Conservation (phyloP, 75 land plant genomes). For the Pseudotsuga menziesii region DNA sequence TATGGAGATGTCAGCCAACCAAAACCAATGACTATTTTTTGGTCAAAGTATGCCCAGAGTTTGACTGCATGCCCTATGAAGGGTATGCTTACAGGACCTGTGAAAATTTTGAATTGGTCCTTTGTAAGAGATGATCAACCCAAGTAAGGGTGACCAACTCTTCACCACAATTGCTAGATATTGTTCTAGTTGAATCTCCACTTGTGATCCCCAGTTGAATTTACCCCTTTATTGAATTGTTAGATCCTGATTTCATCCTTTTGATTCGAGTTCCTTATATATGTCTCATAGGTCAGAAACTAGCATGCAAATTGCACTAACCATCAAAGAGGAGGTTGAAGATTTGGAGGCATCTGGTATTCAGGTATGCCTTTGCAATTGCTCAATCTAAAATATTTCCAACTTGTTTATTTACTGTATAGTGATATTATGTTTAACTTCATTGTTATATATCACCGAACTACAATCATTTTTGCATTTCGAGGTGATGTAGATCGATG, state of each 20-base stretch:
- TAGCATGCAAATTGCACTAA: conserved; percentile 77
- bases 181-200: not conserved
- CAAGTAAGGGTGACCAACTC: conserved; percentile 23
- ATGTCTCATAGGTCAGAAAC: conserved; percentile 35
- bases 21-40: conserved; percentile 86
- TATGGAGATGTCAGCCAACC: conserved; percentile 94
- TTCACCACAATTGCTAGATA: not conserved
- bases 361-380: conserved; percentile 16
- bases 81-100: conserved; percentile 95
- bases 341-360: conserved; percentile 68
- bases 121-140: conserved; percentile 90
- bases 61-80: conserved; percentile 82
- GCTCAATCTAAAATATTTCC: not conserved
- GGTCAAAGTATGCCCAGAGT: conserved; percentile 79
- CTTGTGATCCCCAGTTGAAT: not conserved
- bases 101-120: conserved; percentile 90
- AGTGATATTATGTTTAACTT: not conserved
- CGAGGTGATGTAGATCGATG: conserved; percentile 55
- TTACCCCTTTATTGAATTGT: not conserved
- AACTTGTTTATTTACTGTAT: not conserved
- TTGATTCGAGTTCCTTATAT: not conserved
- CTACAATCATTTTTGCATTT: not conserved
- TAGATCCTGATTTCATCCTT: not conserved
- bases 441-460: not conserved
- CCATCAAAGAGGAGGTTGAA: conserved; percentile 88